Conservation (phyloP, 2,329 filamentous ascomycete genomes). For the Neonectria sp. region DNA sequence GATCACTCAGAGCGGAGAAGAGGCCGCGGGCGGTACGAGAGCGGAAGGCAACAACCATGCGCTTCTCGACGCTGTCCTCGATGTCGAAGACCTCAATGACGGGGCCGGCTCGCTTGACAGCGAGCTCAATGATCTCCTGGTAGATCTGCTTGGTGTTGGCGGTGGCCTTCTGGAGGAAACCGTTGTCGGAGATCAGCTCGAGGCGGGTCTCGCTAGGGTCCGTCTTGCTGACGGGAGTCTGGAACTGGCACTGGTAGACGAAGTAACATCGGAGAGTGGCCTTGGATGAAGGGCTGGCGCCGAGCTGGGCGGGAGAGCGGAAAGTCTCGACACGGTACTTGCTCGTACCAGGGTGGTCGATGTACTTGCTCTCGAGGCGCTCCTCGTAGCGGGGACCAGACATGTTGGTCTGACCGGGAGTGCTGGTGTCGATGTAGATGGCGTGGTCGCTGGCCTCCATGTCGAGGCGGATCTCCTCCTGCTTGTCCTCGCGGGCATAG, state of each 20-base stretch:
- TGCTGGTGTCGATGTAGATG: conserved; percentile 98
- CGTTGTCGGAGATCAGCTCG: conserved; percentile 91
- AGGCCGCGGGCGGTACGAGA: conserved; percentile 92
- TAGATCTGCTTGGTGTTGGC: conserved; percentile 97
- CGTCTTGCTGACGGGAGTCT: conserved; percentile 79
- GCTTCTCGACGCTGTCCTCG: conserved; percentile 90
- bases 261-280: conserved; percentile 97
- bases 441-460: conserved; percentile 96
- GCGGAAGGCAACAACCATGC: conserved; percentile 94
- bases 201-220: conserved; percentile 86
- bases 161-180: conserved; percentile 96
- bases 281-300: conserved; percentile 76
- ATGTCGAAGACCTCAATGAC: conserved; percentile 99
- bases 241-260: conserved; percentile 96
- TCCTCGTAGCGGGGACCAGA: conserved; percentile 93
- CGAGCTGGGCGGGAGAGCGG: conserved; percentile 87
- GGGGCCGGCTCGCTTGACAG: conserved; percentile 87
- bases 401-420: conserved; percentile 83
- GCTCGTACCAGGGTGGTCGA: conserved; percentile 81
- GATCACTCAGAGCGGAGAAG: conserved; percentile 94
- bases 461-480: conserved; percentile 93
- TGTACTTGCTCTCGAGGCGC: conserved; percentile 94
- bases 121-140: conserved; percentile 90
- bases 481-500: conserved; percentile 92
- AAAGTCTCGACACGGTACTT: conserved; percentile 98